Conservation (phyloP, 2,329 filamentous ascomycete genomes). For the Penicillium sp. region DNA sequence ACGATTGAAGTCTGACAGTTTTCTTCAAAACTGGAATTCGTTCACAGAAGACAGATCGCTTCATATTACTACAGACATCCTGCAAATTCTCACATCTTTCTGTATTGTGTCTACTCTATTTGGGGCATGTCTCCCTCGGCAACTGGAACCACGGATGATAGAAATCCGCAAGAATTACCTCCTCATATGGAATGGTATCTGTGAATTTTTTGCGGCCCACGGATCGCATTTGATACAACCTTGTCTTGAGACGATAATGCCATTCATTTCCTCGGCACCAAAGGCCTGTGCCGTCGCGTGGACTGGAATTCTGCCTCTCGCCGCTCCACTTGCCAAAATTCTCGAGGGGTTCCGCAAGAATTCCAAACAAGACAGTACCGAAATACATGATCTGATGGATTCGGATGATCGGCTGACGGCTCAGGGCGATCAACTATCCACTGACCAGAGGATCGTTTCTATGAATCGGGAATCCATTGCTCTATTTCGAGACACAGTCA, state of each 20-base stretch:
- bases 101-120: constrained; percentile 44
- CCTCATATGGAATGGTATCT: constrained; percentile 36
- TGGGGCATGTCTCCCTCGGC: constrained; percentile 36
- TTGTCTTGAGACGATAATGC: constrained; percentile 32
- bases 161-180: constrained; percentile 28
- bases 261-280: constrained; percentile 30
- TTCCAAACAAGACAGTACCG: constrained; percentile 14
- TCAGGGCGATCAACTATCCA: constrained; percentile 21
- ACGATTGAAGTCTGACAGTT: constrained; percentile 45
- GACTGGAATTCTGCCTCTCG: constrained; percentile 25
- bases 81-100: constrained; percentile 51
- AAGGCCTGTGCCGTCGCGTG: constrained; percentile 21
- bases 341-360: constrained; percentile 30
- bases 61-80: constrained; percentile 49
- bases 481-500: constrained; percentile 31
- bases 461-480: constrained; percentile 33
- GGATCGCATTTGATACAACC: constrained; percentile 29
- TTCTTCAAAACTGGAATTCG: constrained; percentile 45
- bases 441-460: constrained; percentile 25
- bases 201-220: constrained; percentile 30
- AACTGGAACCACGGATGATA: constrained; percentile 29
- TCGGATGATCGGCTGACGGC: constrained; percentile 39
- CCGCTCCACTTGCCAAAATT: constrained; percentile 28
- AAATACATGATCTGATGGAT: constrained; percentile 41
- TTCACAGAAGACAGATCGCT: constrained; percentile 43